Evolutionary conservation across 2,329 filamentous ascomycete genomes (phyloP).

Genomic region (Hypoxylon sp.): DNA sequence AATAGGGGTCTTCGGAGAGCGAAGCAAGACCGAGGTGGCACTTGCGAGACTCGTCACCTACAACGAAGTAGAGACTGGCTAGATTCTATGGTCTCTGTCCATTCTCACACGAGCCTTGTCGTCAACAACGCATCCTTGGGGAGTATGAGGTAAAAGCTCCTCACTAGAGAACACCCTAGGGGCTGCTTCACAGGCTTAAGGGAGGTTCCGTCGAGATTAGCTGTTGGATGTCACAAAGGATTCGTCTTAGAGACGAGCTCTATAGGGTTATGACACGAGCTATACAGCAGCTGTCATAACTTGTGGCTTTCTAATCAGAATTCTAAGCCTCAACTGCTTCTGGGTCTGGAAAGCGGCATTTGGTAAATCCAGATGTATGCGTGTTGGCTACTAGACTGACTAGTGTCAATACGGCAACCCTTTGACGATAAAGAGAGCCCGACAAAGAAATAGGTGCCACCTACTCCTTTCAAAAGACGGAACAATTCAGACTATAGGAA

Average conservation of each 20-base stretch:
- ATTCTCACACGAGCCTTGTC: not conserved
- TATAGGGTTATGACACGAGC: not conserved
- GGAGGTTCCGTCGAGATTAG: not conserved
- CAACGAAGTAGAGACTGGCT: not conserved
- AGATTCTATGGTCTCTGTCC: not conserved
- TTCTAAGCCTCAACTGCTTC: not conserved
- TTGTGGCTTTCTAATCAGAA: not conserved
- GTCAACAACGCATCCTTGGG: not conserved
- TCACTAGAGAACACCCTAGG: not conserved
- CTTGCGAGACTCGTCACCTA: not conserved
- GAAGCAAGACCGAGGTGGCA: not conserved
- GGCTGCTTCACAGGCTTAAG: not conserved
- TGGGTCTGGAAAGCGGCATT: not conserved
- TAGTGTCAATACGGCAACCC: not conserved
- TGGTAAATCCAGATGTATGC: not conserved
- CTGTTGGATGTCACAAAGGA: not conserved
- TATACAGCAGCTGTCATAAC: too few species aligned
- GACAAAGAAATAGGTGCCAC: not conserved
- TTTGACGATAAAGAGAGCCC: not conserved
- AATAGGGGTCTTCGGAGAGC: not conserved
- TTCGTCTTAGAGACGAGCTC: not conserved
- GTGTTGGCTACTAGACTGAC: not conserved
- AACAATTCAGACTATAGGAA: not conserved
- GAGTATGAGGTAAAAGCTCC: slow-evolving; percentile 4
- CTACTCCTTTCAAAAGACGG: not conserved